Percentiles rank a stretch among this genome's conserved stretches.
Evolutionary conservation across 164 flowering plant species (phyloP).

Genomic region (Stephania cephalantha): DNA sequence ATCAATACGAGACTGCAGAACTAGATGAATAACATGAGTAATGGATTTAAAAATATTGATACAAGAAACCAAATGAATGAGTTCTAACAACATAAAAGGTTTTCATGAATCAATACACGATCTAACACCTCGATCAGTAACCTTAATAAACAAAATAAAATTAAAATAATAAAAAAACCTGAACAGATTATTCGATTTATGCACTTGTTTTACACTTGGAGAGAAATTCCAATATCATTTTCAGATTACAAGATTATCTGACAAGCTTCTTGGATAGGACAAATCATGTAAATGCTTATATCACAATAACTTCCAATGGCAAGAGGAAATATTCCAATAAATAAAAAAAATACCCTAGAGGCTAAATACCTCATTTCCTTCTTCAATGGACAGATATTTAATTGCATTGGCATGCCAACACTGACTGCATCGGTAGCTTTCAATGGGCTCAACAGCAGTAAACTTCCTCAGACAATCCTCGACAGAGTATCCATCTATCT

Average conservation of each 20-base stretch:
- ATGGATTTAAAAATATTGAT: not conserved
- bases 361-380: conserved; percentile 47
- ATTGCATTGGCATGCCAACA: conserved; percentile 87
- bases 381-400: conserved; percentile 41
- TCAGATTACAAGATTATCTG: not conserved
- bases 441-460: conserved; percentile 53
- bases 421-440: conserved; percentile 55
- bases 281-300: not conserved
- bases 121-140: no score
- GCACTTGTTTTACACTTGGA: not conserved
- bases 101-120: no score
- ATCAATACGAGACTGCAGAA: conserved; percentile 45
- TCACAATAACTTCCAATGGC: not conserved
- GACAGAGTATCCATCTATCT: conserved; percentile 59
- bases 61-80: not conserved
- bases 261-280: not conserved
- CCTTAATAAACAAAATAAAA: no score
- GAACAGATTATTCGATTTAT: not conserved
- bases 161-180: no score
- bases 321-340: not conserved
- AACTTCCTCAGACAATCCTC: conserved; percentile 73
- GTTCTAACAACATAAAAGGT: not conserved
- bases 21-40: not conserved
- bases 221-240: not conserved
- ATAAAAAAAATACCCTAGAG: not conserved